Conservation (phyloP, 2,329 filamentous ascomycete species). For the Fusarium sp. region DNA sequence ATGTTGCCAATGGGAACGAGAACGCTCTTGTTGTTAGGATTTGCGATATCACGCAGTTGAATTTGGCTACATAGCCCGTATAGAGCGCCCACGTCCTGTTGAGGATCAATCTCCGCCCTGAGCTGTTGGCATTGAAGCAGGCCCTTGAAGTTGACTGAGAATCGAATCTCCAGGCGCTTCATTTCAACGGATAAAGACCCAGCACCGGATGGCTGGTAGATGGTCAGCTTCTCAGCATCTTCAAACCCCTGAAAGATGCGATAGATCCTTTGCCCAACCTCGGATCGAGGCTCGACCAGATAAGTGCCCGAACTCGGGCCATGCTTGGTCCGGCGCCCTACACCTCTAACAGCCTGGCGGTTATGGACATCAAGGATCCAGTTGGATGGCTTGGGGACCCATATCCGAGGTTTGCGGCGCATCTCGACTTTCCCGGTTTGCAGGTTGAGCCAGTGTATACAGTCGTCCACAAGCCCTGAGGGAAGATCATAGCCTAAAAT, state of each 20-base stretch:
- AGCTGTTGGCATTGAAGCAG: conserved; percentile 63
- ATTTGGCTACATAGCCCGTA: conserved; percentile 27
- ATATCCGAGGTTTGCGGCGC: conserved; percentile 54
- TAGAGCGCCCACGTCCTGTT: conserved; percentile 68
- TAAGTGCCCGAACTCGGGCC: not conserved
- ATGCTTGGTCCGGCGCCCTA: conserved; percentile 8
- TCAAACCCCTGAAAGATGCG: conserved; percentile 60
- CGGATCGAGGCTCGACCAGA: conserved; percentile 63
- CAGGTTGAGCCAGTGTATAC: conserved; percentile 71
- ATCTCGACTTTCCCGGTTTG: conserved; percentile 59
- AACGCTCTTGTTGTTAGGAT: conserved; percentile 59
- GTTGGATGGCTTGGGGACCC: conserved; percentile 38
- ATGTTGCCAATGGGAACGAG: conserved; percentile 63
- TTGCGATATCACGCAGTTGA: conserved; percentile 47
- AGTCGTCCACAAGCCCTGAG: conserved; percentile 59
- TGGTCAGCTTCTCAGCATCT: conserved; percentile 21
- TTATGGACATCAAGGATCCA: conserved; percentile 51
- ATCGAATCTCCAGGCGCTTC: conserved; percentile 64
- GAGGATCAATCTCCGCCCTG: conserved; percentile 61
- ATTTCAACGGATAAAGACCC: conserved; percentile 59
- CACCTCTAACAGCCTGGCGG: conserved; percentile 29
- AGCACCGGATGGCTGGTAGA: conserved; percentile 52
- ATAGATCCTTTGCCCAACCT: conserved; percentile 52
- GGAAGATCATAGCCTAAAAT: conserved; percentile 61
- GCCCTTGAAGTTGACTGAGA: conserved; percentile 58